Percentiles rank a stretch among this genome's conserved stretches.
These are phyloP conservation scores for Calonectria multiphialidica DNA, from an alignment of 2,329 filamentous ascomycete genomes.

Conservation along the genomic window DNA sequence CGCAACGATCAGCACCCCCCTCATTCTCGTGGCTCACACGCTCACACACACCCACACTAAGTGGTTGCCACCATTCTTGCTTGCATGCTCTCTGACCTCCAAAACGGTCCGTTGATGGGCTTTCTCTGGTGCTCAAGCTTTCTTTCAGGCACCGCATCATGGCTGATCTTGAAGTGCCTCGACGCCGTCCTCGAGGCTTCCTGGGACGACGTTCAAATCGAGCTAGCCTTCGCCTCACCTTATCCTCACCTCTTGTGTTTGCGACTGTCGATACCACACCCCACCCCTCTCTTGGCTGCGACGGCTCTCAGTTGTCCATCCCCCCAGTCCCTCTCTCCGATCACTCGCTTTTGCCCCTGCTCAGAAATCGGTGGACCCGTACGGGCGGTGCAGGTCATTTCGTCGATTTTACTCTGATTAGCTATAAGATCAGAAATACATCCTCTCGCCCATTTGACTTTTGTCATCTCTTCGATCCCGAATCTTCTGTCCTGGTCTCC, in stretches of 20 bases:
- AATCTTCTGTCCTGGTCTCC: constrained; percentile 37
- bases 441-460: constrained; percentile 36
- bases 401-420: constrained; percentile 34
- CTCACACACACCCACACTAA: constrained; percentile 26
- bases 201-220: constrained; percentile 6
- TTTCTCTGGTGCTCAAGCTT: constrained; percentile 1
- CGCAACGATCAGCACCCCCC: constrained; percentile 23
- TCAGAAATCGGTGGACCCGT: constrained; percentile 34
- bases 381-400: constrained; percentile 29
- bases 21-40: constrained; percentile 24
- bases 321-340: constrained; percentile 29
- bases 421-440: constrained; percentile 42
- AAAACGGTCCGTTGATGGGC: constrained; percentile 1
- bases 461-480: constrained; percentile 41
- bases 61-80: constrained; percentile 12
- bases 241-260: constrained; percentile 24
- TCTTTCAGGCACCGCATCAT: constrained; percentile 4
- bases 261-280: constrained; percentile 17
- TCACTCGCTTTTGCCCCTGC: constrained; percentile 38
- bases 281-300: constrained; percentile 1
- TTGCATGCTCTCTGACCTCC: constrained; percentile 8
- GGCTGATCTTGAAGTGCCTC: constrained; percentile 18
- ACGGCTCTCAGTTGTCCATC: not conserved
- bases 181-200: constrained; percentile 4
- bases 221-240: constrained; percentile 26